These are phyloP conservation scores for Lasiodiplodia citricola DNA, from an alignment of 2,329 filamentous ascomycete species.

Conservation along the genomic window DNA sequence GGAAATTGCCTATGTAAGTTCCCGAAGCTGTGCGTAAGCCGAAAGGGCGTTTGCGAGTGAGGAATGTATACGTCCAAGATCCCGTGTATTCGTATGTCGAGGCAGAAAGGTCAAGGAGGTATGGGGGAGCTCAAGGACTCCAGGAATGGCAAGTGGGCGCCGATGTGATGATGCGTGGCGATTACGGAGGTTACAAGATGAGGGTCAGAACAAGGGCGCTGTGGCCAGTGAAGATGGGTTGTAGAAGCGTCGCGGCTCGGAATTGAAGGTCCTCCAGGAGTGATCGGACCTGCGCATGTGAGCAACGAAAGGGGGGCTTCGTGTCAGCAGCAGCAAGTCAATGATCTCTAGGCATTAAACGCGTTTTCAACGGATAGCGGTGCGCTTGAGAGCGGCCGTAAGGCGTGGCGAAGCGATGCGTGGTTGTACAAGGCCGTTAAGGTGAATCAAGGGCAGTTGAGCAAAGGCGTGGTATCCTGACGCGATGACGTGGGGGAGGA, in stretches of 20 bases:
- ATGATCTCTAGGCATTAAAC: neutral
- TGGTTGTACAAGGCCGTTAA: neutral
- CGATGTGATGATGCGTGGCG: neutral
- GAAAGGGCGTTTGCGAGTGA: neutral
- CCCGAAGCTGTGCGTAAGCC: neutral
- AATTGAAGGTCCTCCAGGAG: neutral
- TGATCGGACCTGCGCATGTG: constrained; percentile 17
- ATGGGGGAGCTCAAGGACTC: neutral
- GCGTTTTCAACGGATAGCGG: neutral
- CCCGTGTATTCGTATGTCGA: neutral
- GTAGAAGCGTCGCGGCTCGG: neutral
- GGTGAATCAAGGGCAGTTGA: neutral
- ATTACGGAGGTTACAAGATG: neutral
- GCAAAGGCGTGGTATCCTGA: neutral
- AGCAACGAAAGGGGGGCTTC: constrained; percentile 13
- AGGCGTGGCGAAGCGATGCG: neutral
- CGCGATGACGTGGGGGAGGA: neutral
- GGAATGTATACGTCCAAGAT: neutral
- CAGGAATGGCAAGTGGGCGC: neutral
- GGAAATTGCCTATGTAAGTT: neutral
- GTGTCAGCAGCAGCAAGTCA: constrained; percentile 22
- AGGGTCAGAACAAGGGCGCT: neutral
- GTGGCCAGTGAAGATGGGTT: neutral
- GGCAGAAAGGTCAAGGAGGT: neutral
- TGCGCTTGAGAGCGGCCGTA: neutral